phyloP scores from a whole-genome alignment of 176 grass and related monocot genomes.

The Lolium rigidum region DNA sequence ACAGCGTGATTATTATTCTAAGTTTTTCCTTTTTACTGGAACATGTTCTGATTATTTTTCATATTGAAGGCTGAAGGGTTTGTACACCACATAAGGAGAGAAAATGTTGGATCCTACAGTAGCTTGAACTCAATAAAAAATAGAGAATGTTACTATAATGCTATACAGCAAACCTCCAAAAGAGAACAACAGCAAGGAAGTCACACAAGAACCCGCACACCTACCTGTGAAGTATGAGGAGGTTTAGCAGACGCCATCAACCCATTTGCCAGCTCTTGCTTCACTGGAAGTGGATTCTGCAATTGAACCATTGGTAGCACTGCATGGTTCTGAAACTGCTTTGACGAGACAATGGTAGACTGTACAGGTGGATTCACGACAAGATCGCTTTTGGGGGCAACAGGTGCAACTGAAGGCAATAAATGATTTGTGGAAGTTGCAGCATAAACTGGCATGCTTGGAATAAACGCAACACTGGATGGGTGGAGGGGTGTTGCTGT shows the following conservation, averaged over 20 bases:
- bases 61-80: background rate
- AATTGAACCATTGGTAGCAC: conserved; percentile 47
- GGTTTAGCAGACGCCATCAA: conserved; percentile 25
- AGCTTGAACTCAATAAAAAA: background rate
- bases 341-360: conserved; percentile 50
- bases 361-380: conserved; percentile 45
- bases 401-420: conserved; percentile 39
- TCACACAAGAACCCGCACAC: background rate
- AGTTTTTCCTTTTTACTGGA: background rate
- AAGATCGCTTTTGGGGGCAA: conserved; percentile 41
- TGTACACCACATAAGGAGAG: background rate
- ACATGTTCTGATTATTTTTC: background rate
- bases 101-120: background rate
- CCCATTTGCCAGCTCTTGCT: conserved; percentile 53
- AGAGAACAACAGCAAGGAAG: background rate
- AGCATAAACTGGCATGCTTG: conserved; percentile 45
- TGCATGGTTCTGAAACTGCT: conserved; percentile 58
- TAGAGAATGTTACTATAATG: background rate
- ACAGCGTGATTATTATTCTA: background rate
- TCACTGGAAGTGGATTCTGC: conserved; percentile 48
- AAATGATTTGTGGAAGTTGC: conserved; percentile 42
- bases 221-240: conserved; percentile 63
- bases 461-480: conserved; percentile 43
- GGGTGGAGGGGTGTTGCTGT: conserved; percentile 17
- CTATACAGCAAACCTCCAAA: background rate